Evolutionary conservation across 2,329 filamentous ascomycete species (phyloP), one percentile per base, ranked within the genome.

Genomic region (Juglanconis sp.): DNA sequence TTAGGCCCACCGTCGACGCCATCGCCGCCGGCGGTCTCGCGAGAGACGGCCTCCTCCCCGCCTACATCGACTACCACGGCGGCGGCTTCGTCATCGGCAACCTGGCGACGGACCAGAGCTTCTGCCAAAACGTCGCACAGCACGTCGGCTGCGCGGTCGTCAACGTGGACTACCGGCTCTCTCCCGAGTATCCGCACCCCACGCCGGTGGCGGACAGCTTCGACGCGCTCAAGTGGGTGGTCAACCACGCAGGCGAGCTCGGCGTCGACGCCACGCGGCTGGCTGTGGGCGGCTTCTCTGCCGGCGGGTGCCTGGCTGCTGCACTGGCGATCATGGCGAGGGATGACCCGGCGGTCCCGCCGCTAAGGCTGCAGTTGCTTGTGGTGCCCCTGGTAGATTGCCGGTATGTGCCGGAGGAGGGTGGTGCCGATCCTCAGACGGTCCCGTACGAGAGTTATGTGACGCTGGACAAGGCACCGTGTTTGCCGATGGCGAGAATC

Each of bases 351-450:
- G 17, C 11, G 8, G 31, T 73, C 47, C 71, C 71, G 35, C 68
- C 66, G 6, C 63, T 74, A 36, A 69, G 63, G 40, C 65, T 70
- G 32, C 73, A 75, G 61, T 57, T 75, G 5, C 68, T 74, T 36
- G 68, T 72, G 53, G 72, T 74, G 5, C 73, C 73, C 5, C 65
- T 70, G 36, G 57, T 71, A n/a, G 72, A 75, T 60, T 69, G 69
- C 35, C 68, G 73, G 53, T 71, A 67, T 46, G 64, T 74, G n/a
- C 72, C 72, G 8, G 59, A 64, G 10, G 67, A 72, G 50, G 72
- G 69, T 5, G 67, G 68, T 42, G 65, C 65, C 36, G 64, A 68
- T 48, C 64, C 66, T 13, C 48, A 55, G 34, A 62, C 62, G 24
- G 64, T 66, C 32, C 72, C 72, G 3, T 75, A 74, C 62, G 63